Conservation (phyloP, 495 filamentous ascomycete species). For the Beverwykella pulmonaria region DNA sequence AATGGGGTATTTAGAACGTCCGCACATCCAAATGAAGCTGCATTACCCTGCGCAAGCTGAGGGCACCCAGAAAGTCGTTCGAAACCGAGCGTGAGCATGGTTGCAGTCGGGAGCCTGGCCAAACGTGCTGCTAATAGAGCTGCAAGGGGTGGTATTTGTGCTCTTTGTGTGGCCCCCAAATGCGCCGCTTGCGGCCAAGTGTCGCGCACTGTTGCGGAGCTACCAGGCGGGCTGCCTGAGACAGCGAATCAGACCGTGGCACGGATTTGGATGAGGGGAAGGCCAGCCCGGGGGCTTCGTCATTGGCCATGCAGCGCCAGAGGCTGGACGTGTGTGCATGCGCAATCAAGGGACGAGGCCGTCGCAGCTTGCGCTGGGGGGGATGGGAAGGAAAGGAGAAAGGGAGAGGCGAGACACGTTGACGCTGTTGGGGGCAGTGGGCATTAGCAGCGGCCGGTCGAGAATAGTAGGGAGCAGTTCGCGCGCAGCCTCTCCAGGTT, state of each 20-base stretch:
- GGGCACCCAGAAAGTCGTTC: conserved; percentile 8
- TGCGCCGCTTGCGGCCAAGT: background rate
- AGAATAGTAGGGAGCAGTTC: background rate
- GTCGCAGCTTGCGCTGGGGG: background rate
- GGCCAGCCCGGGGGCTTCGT: background rate
- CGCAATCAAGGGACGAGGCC: conserved; percentile 24
- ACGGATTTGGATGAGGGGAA: conserved; percentile 16
- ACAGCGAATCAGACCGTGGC: conserved; percentile 4
- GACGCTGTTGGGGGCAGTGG: background rate
- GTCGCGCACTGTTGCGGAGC: background rate
- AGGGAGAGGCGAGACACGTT: background rate
- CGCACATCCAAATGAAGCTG: conserved; percentile 23
- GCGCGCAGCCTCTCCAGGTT: background rate
- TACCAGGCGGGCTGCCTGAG: too few species aligned
- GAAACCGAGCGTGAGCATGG: background rate
- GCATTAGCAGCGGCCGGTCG: background rate
- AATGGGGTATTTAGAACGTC: background rate
- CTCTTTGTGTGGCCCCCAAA: background rate
- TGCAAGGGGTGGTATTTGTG: conserved; percentile 2
- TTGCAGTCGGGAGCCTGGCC: background rate
- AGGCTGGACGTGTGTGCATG: conserved; percentile 14
- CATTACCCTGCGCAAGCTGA: conserved; percentile 15
- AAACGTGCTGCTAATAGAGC: conserved; percentile 15
- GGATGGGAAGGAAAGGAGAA: background rate
- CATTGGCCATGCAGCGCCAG: conserved; percentile 10